Evolutionary conservation across 208 protist species (phyloP).

Genomic region (Trypanosoma scelopori): DNA sequence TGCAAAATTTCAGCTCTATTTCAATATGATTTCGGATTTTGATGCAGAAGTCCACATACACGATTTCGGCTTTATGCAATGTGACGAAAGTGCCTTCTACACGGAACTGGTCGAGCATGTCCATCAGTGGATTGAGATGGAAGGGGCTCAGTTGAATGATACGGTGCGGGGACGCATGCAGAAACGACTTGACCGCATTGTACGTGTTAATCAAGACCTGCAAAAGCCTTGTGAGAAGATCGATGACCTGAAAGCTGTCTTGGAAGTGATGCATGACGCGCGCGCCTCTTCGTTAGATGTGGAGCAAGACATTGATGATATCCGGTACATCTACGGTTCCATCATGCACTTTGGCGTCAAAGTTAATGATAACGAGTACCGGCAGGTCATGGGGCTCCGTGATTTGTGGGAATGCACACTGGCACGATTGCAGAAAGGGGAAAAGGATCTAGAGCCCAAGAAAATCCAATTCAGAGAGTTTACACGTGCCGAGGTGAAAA

Average conservation of each 20-base stretch:
- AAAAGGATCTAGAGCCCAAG: slow-evolving; percentile 85
- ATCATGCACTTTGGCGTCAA: slow-evolving; percentile 91
- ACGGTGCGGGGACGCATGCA: slow-evolving; percentile 76
- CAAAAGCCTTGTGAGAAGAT: slow-evolving; percentile 88
- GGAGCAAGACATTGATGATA: slow-evolving; percentile 92
- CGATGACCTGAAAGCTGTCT: slow-evolving; percentile 95
- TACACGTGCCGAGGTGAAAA: slow-evolving; percentile 87
- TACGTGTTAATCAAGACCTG: slow-evolving; percentile 89
- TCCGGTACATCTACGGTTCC: slow-evolving; percentile 95
- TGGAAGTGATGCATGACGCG: slow-evolving; percentile 94
- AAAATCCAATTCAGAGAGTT: slow-evolving; percentile 95
- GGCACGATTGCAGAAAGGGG: slow-evolving; percentile 61
- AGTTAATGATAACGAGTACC: slow-evolving; percentile 77
- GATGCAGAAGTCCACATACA: slow-evolving; percentile 82
- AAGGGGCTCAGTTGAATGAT: slow-evolving; percentile 93
- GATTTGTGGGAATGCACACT: slow-evolving; percentile 89
- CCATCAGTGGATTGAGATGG: slow-evolving; percentile 91
- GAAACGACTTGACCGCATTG: slow-evolving; percentile 74
- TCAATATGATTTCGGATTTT: slow-evolving; percentile 93
- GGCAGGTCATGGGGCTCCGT: slow-evolving; percentile 75
- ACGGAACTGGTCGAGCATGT: slow-evolving; percentile 91
- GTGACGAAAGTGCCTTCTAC: slow-evolving; percentile 91
- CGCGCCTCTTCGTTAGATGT: slow-evolving; percentile 86
- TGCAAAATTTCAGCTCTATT: slow-evolving; percentile 94
- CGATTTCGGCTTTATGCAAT: slow-evolving; percentile 95